Conservation (phyloP, 2,329 filamentous ascomycete species). For the Talaromyces sp. region DNA sequence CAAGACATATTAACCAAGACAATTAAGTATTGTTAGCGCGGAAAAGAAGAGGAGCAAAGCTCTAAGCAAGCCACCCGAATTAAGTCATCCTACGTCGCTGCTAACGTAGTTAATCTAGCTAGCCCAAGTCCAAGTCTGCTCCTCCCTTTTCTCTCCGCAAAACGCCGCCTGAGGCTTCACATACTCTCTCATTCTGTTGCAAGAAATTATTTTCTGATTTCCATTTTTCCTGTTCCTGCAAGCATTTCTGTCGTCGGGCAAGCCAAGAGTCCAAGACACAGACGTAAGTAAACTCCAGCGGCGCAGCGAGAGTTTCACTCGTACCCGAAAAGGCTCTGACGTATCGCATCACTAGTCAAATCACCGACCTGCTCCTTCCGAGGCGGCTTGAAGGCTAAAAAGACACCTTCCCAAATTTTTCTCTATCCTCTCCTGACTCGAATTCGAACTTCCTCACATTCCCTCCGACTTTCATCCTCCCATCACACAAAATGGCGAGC, state of each 20-base stretch:
- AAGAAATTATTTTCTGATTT: neutral
- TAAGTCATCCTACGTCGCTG: conserved; percentile 1
- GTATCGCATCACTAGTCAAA: neutral
- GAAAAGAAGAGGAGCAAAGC: neutral
- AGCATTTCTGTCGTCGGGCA: neutral
- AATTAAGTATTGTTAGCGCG: neutral
- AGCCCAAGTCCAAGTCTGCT: neutral
- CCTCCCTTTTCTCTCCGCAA: neutral
- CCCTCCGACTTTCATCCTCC: neutral
- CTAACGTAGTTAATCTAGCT: neutral
- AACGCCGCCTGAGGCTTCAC: neutral
- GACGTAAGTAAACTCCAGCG: conserved; percentile 1
- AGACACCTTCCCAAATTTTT: neutral
- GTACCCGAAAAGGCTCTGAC: neutral
- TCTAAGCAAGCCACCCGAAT: conserved; percentile 13
- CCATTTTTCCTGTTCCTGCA: neutral
- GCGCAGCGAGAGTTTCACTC: neutral
- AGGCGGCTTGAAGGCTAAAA: neutral
- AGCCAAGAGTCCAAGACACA: neutral
- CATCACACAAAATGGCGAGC: conserved; percentile 6
- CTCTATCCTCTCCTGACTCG: neutral
- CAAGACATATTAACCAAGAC: neutral
- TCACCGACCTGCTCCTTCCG: neutral
- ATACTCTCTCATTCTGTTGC: neutral
- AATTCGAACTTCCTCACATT: too few relatives aligned